A percentile compares a stretch with the other conserved stretches of the same genome.
Evolutionary conservation across 192 early-diverging fungal species (phyloP).

Genomic region (Rhizophagus clarus): DNA sequence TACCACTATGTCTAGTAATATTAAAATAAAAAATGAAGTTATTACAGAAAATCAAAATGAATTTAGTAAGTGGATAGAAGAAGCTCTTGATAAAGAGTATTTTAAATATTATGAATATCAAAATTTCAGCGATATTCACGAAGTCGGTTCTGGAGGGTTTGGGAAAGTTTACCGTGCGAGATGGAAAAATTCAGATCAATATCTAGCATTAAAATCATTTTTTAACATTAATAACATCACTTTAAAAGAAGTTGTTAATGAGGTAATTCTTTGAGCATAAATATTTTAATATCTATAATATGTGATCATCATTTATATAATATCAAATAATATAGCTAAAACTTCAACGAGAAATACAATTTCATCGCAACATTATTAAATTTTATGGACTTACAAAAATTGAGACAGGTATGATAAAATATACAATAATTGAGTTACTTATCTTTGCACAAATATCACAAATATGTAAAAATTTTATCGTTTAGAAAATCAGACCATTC

Average conservation of each 20-base stretch:
- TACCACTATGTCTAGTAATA: neutral
- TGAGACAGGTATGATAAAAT: neutral
- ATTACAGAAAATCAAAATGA: neutral
- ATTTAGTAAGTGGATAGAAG: neutral
- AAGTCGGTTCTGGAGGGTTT: neutral
- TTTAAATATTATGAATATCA: neutral
- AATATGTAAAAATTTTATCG: no score
- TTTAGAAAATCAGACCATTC: no score
- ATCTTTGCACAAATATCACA: no score
- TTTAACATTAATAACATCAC: neutral
- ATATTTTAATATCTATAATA: no score
- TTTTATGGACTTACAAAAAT: neutral
- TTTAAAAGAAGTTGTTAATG: neutral
- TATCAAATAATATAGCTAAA: neutral
- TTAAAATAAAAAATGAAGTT: no score
- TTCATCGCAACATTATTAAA: neutral
- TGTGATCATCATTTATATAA: no score
- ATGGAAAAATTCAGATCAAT: neutral
- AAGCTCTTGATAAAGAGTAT: neutral
- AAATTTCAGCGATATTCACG: neutral
- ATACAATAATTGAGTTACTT: no score
- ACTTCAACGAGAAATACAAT: neutral
- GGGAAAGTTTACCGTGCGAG: neutral
- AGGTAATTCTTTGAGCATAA: neutral
- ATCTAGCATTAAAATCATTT: neutral